Percentiles rank a stretch among this genome's conserved stretches.
Evolutionary conservation across 345 rosid genomes (phyloP).

Genomic region (rapeseed (Brassica napus)): DNA sequence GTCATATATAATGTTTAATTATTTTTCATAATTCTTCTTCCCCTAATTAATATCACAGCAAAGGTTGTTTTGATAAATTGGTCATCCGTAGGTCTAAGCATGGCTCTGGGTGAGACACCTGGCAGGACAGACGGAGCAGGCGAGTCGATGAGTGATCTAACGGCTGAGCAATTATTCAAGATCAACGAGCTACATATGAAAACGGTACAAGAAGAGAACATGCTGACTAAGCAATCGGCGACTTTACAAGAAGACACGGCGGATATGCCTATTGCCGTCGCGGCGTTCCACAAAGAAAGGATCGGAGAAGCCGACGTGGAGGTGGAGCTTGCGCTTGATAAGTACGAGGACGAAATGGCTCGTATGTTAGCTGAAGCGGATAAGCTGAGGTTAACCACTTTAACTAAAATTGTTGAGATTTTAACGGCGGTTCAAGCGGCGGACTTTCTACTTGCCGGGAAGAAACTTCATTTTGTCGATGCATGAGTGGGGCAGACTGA

Average conservation of each 20-base stretch:
- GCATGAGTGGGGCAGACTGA: slow-evolving; percentile 45
- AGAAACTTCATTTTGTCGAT: slow-evolving; percentile 45
- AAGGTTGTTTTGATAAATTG: background rate
- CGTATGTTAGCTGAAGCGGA: slow-evolving; percentile 44
- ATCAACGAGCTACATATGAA: slow-evolving; percentile 41
- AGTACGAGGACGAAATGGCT: slow-evolving; percentile 35
- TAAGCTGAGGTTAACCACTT: slow-evolving; percentile 39
- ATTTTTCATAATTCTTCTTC: background rate
- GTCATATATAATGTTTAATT: background rate
- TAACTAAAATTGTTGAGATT: slow-evolving; percentile 37
- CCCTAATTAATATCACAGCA: background rate
- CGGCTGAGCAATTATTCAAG: slow-evolving; percentile 35
- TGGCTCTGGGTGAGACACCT: background rate
- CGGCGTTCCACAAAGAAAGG: slow-evolving; percentile 31
- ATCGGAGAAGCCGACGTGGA: slow-evolving; percentile 21
- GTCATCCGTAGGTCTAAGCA: slow-evolving; percentile 10
- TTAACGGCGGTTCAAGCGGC: slow-evolving; percentile 43
- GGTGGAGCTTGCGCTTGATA: slow-evolving; percentile 38
- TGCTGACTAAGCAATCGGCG: slow-evolving; percentile 34
- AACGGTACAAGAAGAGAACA: slow-evolving; percentile 43
- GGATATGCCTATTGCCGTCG: slow-evolving; percentile 39
- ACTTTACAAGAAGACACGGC: slow-evolving; percentile 49
- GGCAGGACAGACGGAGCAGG: background rate
- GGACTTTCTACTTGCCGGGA: slow-evolving; percentile 42
- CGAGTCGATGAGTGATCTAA: slow-evolving; percentile 35